Evolutionary conservation across 1,139 yeast genomes (phyloP).

Genomic region (Spathaspora sp.): DNA sequence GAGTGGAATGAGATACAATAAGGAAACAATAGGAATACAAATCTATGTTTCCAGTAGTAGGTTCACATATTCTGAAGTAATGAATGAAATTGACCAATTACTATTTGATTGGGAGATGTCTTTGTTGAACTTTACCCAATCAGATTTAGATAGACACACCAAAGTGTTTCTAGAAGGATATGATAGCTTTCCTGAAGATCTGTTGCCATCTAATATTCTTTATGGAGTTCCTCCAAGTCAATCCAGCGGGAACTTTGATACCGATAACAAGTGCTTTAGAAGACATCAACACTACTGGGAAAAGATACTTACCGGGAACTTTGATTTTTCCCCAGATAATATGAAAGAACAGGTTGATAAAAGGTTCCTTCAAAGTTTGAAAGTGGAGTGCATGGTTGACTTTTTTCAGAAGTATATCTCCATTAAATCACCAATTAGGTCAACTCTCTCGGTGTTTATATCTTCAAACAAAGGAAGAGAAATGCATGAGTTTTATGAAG

Average conservation of each 20-base stretch:
- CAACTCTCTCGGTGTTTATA: slow-evolving; percentile 20
- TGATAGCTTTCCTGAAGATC: slow-evolving; percentile 5
- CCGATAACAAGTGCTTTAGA: slow-evolving; percentile 25
- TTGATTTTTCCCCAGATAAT: slow-evolving; percentile 29
- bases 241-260: slow-evolving; percentile 26
- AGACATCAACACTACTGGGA: slow-evolving; percentile 50
- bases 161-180: slow-evolving; percentile 33
- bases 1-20: slow-evolving; percentile 52
- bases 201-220: slow-evolving; percentile 21
- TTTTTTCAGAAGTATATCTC: slow-evolving; percentile 37
- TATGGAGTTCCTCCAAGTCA: slow-evolving; percentile 22
- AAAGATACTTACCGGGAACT: slow-evolving; percentile 43
- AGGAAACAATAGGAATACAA: slow-evolving; percentile 56
- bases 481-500: slow-evolving; percentile 4
- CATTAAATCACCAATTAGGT: slow-evolving; percentile 31
- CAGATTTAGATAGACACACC: slow-evolving; percentile 33
- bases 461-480: slow-evolving; percentile 9
- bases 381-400: slow-evolving; percentile 25
- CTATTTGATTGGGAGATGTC: slow-evolving; percentile 35
- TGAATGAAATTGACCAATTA: slow-evolving; percentile 48
- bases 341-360: slow-evolving; percentile 39
- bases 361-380: slow-evolving; percentile 21
- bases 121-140: slow-evolving; percentile 23
- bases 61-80: slow-evolving; percentile 26
- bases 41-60: slow-evolving; percentile 45